These are phyloP conservation scores for Boletus subcaerulescens DNA, from an alignment of 768 basidiomycete genomes.

Conservation along the genomic window DNA sequence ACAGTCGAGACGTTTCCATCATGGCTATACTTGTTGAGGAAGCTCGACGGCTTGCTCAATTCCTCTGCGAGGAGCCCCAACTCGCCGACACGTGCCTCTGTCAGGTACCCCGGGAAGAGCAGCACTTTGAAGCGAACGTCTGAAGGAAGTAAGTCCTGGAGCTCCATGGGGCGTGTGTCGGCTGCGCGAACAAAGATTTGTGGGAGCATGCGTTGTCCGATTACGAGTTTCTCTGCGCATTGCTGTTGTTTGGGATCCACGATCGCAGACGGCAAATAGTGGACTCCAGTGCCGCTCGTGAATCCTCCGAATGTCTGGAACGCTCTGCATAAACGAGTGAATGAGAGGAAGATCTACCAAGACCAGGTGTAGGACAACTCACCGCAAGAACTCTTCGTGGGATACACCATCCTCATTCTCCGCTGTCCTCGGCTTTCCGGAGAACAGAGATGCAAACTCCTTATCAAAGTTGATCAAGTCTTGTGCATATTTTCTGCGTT, in stretches of 20 bases:
- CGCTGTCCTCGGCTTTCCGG: constrained; percentile 57
- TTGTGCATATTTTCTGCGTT: constrained; percentile 65
- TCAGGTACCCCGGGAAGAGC: constrained; percentile 32
- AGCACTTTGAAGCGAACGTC: constrained; percentile 40
- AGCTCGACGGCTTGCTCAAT: constrained; percentile 22
- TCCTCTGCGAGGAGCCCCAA: constrained; percentile 28
- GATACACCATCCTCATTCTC: constrained; percentile 34
- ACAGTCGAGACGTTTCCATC: constrained; percentile 22
- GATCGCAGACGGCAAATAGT: constrained; percentile 38
- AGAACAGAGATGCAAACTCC: constrained; percentile 62
- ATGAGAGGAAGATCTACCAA: not conserved
- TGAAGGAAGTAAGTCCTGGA: constrained; percentile 40
- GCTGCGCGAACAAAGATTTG: constrained; percentile 35
- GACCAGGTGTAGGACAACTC: not conserved
- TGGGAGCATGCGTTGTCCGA: constrained; percentile 40
- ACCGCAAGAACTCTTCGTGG: constrained; percentile 37
- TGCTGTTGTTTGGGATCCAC: constrained; percentile 31
- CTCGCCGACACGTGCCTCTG: constrained; percentile 17
- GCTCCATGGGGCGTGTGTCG: constrained; percentile 35
- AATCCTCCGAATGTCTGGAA: constrained; percentile 39
- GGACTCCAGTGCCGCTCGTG: constrained; percentile 38
- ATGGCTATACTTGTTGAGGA: constrained; percentile 29
- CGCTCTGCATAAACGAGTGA: constrained; percentile 21
- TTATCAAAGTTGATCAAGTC: constrained; percentile 73
- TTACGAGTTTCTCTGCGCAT: constrained; percentile 30